Percentiles rank a stretch among this genome's conserved stretches.
Conservation (phyloP, 768 basidiomycete species). For the Lactarius sanguifluus region DNA sequence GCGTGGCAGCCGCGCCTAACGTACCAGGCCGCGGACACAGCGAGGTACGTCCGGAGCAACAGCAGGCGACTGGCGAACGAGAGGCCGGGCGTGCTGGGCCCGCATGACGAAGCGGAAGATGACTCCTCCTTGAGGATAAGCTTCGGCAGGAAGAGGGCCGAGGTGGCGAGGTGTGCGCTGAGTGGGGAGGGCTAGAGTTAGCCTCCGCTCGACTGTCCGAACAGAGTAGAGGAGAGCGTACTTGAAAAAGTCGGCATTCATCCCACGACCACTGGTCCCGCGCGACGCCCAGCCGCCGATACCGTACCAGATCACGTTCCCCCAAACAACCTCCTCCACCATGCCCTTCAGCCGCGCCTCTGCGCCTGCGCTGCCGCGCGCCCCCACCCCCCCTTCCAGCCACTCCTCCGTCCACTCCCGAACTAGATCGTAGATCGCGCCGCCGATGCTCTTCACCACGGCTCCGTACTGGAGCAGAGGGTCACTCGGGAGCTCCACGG, state of each 20-base stretch:
- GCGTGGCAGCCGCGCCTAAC: slow-evolving; percentile 54
- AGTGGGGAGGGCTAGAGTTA: not conserved
- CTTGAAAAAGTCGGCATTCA: slow-evolving; percentile 60
- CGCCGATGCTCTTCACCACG: slow-evolving; percentile 26
- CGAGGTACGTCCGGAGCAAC: slow-evolving; percentile 58
- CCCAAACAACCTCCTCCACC: slow-evolving; percentile 62
- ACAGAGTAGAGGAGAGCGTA: slow-evolving; percentile 39
- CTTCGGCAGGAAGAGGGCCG: slow-evolving; percentile 59
- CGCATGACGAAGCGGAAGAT: no score
- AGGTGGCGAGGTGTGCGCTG: slow-evolving; percentile 70
- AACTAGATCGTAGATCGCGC: slow-evolving; percentile 26
- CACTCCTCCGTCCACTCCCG: slow-evolving; percentile 29
- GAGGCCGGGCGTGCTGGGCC: slow-evolving; percentile 17
- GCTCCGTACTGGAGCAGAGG: slow-evolving; percentile 13
- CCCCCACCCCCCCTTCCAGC: slow-evolving; percentile 2
- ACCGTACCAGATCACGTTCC: slow-evolving; percentile 53
- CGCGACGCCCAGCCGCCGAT: slow-evolving; percentile 49
- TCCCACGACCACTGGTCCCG: slow-evolving; percentile 35
- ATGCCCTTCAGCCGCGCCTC: slow-evolving; percentile 45
- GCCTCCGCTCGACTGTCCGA: not conserved
- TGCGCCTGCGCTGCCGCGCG: slow-evolving; percentile 12
- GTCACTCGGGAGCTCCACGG: slow-evolving; percentile 22
- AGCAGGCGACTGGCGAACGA: slow-evolving; percentile 46
- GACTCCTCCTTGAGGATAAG: slow-evolving; percentile 37
- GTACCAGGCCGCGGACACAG: slow-evolving; percentile 50